Evolutionary conservation across 768 basidiomycete genomes (phyloP), one percentile per base, ranked within the genome.

Genomic region (Leccinum arenicola): DNA sequence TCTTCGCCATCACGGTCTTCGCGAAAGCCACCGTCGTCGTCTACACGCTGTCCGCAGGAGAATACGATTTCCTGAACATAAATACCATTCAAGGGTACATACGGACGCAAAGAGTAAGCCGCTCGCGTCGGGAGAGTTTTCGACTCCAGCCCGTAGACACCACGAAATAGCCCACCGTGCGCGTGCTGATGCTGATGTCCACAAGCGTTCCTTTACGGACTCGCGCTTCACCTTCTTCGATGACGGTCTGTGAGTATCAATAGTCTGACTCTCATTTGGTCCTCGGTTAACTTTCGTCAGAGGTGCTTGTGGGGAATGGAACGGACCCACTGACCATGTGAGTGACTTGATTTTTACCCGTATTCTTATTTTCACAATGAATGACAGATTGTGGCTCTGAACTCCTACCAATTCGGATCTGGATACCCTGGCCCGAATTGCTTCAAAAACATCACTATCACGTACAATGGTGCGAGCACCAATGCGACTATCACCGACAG

Each of bases 351-450:
- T 31, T 0, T 43, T 3, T 5, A 4, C 21, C 29, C 5, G 27
- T 11, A 12, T 21, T 43, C 15, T 50, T 50, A n/a, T 11, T 31
- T 33, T 65, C 25, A 66, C 47, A 15, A 48, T 17, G 10, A 23
- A 29, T 17, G 7, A 29, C 17, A 71, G 70, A 64, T 73, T 11
- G 70, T 72, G 23, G 70, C 72, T 15, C 35, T 73, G 35, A 73
- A 72, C 7, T 38, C 60, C 8, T 25, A 15, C 74, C 80, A 86
- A 74, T 89, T 74, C 60, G 86, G 86, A 12, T 61, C 66, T 25
- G 80, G 80, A 2, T 87, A 80, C 68, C 87, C 89, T 15, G 84
- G 86, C 14, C 77, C 82, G 36, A 63, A 87, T 56, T 93, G 91
- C 72, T 80, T 79, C 71, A 76, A 84, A 69, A 58, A 61, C n/a